phyloP scores from a whole-genome alignment of 306 rosid species.

The Mimosa pudica region DNA sequence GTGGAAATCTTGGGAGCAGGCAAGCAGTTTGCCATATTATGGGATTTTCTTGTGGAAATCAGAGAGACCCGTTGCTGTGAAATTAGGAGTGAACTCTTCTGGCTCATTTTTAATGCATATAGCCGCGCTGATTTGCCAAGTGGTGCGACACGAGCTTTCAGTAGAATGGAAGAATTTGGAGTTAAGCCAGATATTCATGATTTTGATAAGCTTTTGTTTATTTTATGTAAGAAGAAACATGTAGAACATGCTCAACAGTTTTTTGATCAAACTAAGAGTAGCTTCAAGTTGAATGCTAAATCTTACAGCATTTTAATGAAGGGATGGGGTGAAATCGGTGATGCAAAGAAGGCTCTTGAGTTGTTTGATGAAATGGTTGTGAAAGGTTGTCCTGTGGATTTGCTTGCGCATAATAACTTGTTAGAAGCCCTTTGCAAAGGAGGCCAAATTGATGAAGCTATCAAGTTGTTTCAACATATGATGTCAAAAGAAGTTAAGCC shows the following conservation, averaged over 20 bases:
- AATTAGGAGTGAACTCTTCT: conserved; percentile 59
- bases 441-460: conserved; percentile 66
- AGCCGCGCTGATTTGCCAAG: conserved; percentile 73
- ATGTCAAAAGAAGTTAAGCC: conserved; percentile 52
- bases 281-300: conserved; percentile 52
- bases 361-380: conserved; percentile 76
- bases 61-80: conserved; percentile 56
- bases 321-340: conserved; percentile 80
- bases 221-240: conserved; percentile 73
- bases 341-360: conserved; percentile 57
- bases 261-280: conserved; percentile 63
- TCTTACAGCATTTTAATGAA: conserved; percentile 72
- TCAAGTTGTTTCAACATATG: conserved; percentile 55
- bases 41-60: conserved; percentile 80
- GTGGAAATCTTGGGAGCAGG: conserved; percentile 71
- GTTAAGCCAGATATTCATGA: conserved; percentile 60
- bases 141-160: conserved; percentile 74
- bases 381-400: conserved; percentile 60
- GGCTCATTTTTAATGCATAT: conserved; percentile 74
- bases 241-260: conserved; percentile 66
- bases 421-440: conserved; percentile 77
- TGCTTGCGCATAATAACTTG: conserved; percentile 69
- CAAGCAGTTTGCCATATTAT: conserved; percentile 76
- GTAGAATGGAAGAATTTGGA: conserved; percentile 80
- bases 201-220: conserved; percentile 67